Conservation (phyloP, 164 flowering plant genomes). For the Euptelea pleiosperma region DNA sequence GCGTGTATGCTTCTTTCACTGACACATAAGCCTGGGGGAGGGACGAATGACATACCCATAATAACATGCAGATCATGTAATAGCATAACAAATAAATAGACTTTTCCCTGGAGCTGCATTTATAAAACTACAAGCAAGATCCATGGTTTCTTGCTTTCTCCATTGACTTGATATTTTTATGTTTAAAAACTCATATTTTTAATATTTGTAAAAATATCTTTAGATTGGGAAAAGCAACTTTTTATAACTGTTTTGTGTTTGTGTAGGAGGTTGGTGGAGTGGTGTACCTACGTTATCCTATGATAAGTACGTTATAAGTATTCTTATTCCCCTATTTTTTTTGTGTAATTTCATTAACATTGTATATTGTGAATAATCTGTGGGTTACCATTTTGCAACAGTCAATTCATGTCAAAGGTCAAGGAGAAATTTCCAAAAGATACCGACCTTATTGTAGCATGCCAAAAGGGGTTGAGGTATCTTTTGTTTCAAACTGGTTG, state of each 20-base stretch:
- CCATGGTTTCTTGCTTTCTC: too few species aligned
- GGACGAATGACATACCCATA: too few species aligned
- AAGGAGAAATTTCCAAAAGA: conserved; percentile 68
- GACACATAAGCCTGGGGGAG: too few species aligned
- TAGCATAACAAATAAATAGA: too few species aligned
- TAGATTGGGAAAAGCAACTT: not conserved
- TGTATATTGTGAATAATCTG: not conserved
- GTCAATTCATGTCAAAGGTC: conserved; percentile 70
- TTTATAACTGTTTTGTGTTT: conserved; percentile 8
- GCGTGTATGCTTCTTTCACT: too few species aligned
- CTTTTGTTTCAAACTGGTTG: conserved; percentile 5
- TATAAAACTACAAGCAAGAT: too few species aligned
- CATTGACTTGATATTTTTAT: too few species aligned
- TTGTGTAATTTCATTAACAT: not conserved
- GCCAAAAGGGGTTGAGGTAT: conserved; percentile 97
- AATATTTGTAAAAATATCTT: too few species aligned
- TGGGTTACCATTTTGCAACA: conserved; percentile 26
- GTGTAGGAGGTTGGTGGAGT: conserved; percentile 99
- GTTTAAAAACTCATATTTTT: too few species aligned
- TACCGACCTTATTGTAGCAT: conserved; percentile 82
- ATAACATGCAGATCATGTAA: too few species aligned
- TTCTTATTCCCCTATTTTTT: not conserved
- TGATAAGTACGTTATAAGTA: conserved; percentile 44
- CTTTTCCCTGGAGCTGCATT: too few species aligned
- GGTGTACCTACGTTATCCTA: conserved; percentile 75